Percentiles rank a stretch among this genome's conserved stretches.
phyloP scores from a whole-genome alignment of 768 basidiomycete genomes.

The Stropharia rugosoannulata region DNA sequence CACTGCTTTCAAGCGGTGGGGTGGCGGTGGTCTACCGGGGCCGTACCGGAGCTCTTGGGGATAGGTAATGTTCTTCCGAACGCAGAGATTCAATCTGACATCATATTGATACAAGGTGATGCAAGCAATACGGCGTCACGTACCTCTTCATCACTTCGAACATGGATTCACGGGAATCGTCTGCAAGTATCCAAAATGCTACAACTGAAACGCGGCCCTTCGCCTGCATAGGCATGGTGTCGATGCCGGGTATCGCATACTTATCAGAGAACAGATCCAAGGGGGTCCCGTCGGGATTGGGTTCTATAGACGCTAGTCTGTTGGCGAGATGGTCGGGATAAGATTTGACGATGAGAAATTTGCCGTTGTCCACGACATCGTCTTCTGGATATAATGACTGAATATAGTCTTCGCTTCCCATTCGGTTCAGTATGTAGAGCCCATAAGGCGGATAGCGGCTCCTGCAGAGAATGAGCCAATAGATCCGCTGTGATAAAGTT shows the following conservation, averaged over 20 bases:
- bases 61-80: conserved; percentile 66
- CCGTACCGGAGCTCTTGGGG: conserved; percentile 73
- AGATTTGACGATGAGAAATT: conserved; percentile 71
- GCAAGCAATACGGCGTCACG: conserved; percentile 15
- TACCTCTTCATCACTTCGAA: conserved; percentile 71
- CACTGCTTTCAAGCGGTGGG: conserved; percentile 31
- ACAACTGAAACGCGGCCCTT: conserved; percentile 61
- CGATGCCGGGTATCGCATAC: conserved; percentile 46
- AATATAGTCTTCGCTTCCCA: conserved; percentile 77
- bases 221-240: conserved; percentile 41
- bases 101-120: not conserved
- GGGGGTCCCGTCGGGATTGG: conserved; percentile 27
- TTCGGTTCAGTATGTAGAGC: conserved; percentile 81
- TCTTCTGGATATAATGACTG: conserved; percentile 79
- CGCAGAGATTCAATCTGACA: conserved; percentile 60
- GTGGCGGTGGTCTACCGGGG: conserved; percentile 63
- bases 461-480: conserved; percentile 34
- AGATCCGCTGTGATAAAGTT: conserved; percentile 10
- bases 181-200: conserved; percentile 75
- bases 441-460: conserved; percentile 81
- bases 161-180: conserved; percentile 69
- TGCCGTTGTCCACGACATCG: conserved; percentile 58
- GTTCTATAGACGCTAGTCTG: conserved; percentile 38
- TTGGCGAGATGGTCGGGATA: conserved; percentile 66
- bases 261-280: conserved; percentile 49